Conservation (phyloP, 2,329 filamentous ascomycete genomes). For the Epichloe bromicola region DNA sequence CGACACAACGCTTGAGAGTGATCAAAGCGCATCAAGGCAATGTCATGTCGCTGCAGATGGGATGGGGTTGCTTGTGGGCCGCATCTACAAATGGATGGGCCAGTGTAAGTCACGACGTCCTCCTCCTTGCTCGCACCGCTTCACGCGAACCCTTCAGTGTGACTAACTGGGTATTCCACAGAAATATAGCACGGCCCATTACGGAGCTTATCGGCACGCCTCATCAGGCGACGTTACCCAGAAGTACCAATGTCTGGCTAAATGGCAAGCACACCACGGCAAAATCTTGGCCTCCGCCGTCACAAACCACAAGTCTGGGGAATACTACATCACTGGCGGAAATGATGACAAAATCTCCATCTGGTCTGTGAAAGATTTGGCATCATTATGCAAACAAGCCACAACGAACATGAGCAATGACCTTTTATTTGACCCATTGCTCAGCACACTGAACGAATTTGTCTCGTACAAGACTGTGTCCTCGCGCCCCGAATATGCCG, state of each 20-base stretch:
- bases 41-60: slow-evolving; percentile 75
- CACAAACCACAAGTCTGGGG: slow-evolving; percentile 53
- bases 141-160: background rate
- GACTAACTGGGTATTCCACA: slow-evolving; percentile 16
- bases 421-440: slow-evolving; percentile 47
- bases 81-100: slow-evolving; percentile 81
- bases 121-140: accelerated
- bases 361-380: slow-evolving; percentile 56
- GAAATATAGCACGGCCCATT: slow-evolving; percentile 56
- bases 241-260: slow-evolving; percentile 66
- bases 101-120: slow-evolving; percentile 44
- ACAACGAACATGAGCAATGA: slow-evolving; percentile 29
- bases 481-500: slow-evolving; percentile 69
- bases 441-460: slow-evolving; percentile 70
- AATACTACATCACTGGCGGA: slow-evolving; percentile 87
- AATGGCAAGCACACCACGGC: slow-evolving; percentile 75
- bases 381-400: slow-evolving; percentile 18
- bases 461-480: slow-evolving; percentile 89
- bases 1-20: slow-evolving; percentile 75
- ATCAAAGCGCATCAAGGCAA: slow-evolving; percentile 72
- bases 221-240: slow-evolving; percentile 49
- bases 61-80: slow-evolving; percentile 74
- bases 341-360: slow-evolving; percentile 84
- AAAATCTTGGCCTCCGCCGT: slow-evolving; percentile 77
- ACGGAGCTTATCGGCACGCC: slow-evolving; percentile 39